Base-by-base conservation (phyloP, 129 eudicot genomes). In the Arctium minus region DNA sequence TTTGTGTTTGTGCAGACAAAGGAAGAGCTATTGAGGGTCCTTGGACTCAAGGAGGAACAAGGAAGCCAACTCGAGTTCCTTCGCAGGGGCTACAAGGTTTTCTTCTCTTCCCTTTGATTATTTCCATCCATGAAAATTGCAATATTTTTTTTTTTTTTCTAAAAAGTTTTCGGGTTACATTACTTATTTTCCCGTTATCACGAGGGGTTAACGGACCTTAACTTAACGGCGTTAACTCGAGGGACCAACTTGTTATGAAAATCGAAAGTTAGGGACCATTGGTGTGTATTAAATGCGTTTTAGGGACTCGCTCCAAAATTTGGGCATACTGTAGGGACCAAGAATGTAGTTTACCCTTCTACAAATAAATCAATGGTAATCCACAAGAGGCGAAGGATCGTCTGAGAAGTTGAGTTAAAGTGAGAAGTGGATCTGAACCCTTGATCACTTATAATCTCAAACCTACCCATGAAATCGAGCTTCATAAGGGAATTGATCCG, bases 41-140 rank as follows among this genome's bases (percentile, higher is more conserved):
- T 96, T 50, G 99, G 99, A 84, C 87, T 96, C 50, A 93, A 88
- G 76, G 99, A 93, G 85, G 98, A 93, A 85, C 88, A 93, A 91
- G 99, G 99, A 84, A 96, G 99, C 83, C 93, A 93, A 39, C 92
- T 96, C 50, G 95, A 96, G 86, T 96, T 96, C 89, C 97, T 96
- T 81, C 94, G 99, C 79, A 90, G 96, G 84, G 98, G 99, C 79
- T 96, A 96, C 92, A 93, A 75, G 98, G 99, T 96, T 29, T 72
- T 29, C 33, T 79, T 78, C 75, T 74, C 37, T 17, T 53, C 72
- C 42, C 37, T 10, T 44, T 46, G 10, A 46, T 46, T 46, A 3
- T 3, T 17, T 46, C 13, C 18, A 50, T 18, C 1, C 6, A 48
- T 3, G 15, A 48, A 48, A 48, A 48, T 11, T 12, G 60, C 60